Percentiles rank a stretch among this genome's conserved stretches.
These are phyloP conservation scores for Pyracantha coccinea DNA, from an alignment of 331 rosid species.

Conservation along the genomic window DNA sequence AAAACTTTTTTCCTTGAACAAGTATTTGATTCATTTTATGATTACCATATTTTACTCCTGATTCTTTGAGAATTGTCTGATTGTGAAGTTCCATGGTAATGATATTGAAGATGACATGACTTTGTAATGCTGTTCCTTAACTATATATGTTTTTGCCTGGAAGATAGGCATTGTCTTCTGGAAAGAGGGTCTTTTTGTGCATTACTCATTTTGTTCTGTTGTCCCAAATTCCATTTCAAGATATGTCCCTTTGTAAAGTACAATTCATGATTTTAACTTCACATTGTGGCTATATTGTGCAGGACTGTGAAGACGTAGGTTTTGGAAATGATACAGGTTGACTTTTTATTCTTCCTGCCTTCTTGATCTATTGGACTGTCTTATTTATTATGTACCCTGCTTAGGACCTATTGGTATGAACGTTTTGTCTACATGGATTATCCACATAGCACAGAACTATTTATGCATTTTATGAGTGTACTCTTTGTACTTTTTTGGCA, in stretches of 20 bases:
- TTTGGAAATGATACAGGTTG: conserved; percentile 75
- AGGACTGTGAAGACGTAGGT: conserved; percentile 47
- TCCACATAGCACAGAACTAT: not conserved
- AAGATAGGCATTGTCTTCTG: not conserved
- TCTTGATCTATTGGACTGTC: not conserved
- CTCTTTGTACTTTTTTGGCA: not conserved
- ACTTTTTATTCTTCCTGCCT: conserved; percentile 12
- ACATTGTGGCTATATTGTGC: conserved; percentile 36
- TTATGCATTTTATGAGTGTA: not conserved
- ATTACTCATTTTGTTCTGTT: not conserved
- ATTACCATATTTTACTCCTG: not conserved
- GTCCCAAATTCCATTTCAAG: not conserved
- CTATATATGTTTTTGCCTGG: not conserved
- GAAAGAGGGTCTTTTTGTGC: not conserved
- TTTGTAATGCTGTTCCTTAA: not conserved
- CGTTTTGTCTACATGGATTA: not conserved
- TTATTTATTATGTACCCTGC: not conserved
- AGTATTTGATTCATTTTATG: not conserved
- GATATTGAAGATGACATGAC: not conserved
- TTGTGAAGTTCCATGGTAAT: not conserved
- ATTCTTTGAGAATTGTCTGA: not conserved
- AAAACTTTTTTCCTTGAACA: not conserved
- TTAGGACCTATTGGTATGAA: not conserved
- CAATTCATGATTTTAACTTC: conserved; percentile 15
- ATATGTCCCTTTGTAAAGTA: not conserved